Base-by-base conservation (phyloP, 1,139 yeast genomes). In the Diutina mesorugosa region DNA sequence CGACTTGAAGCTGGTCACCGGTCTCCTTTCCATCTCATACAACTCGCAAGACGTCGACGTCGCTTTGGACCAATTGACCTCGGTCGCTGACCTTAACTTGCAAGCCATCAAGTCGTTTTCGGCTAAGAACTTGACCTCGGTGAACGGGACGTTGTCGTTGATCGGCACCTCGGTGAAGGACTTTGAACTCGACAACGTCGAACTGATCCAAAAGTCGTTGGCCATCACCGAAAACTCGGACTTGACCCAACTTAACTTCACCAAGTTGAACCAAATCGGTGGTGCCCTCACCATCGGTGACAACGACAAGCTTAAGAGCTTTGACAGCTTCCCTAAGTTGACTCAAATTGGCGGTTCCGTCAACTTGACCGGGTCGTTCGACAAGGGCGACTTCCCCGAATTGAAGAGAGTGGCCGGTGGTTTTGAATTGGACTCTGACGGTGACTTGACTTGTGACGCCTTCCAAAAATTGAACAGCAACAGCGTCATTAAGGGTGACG, bases 241-340 rank as follows among this genome's bases (percentile, higher is more conserved):
- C 59, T 83, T 93, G 71, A 80, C 81, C 66, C 81, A 78, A 66
- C 66, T 88, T 60, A 83, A 85, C 63, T 87, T 90, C 80, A 78
- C 89, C 59, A 69, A 78, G 67, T 83, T 93, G 73, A 76, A 83
- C 61, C 62, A 80, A 55, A 77, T 93, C 67, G 89, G 89, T 69
- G 98, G 98, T 80, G 95, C 90, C 72, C 86, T 93, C 72, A 85
- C 81, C 69, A 77, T 93, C 68, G 82, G 87, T 62, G 90, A 90
- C 84, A 93, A 93, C 84, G 76, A 87, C 62, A 72, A 79, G 61
- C 83, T 91, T 70, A 71, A 69, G 58, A 67, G 79, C 59, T 78
- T 93, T 69, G 76, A 77, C 59, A 91, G 91, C 67, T 89, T 93
- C 83, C 83, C 85, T 65, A 71, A 79, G 65, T 80, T 93, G 68